Evolutionary conservation across 306 rosid species (phyloP), one percentile per base, ranked within the genome.

Genomic region (Pterocarpus macrocarpus): DNA sequence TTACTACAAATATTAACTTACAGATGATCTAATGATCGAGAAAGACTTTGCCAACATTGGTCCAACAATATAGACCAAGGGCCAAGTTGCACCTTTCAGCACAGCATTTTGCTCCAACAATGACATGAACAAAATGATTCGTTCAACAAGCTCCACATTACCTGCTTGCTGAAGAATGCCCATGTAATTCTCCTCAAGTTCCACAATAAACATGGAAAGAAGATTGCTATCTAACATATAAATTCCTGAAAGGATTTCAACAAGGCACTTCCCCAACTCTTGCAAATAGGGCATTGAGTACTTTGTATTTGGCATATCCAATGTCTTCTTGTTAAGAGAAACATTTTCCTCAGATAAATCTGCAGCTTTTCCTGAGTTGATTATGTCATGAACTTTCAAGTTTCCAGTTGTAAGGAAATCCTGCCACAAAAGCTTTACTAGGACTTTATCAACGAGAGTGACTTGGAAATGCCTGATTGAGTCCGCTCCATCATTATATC

Each of bases 61-160:
- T 88, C 99, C 99, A 30, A 95, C 94, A 76, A 95, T 70, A 80
- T 71, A 86, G 64, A 69, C 88, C 94, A 95, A 82, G 17, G 97
- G 96, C 99, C 99, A 95, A 82, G 78, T 83, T 88, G 81, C 93
- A 91, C 90, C 90, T 85, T 80, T 84, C 80, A 80, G 85, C 83
- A 84, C 71, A 9, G 96, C 89, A 84, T 83, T 90, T 79, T 89
- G 89, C 85, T 90, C 96, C 77, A 95, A 85, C 87, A 89, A 86
- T 72, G 81, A 69, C 82, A 95, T 85, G 80, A 93, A 90, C 68
- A 84, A 93, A 80, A 81, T 80, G 57, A 93, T 81, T 61, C 68
- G 89, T 67, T 90, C 97, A 64, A 88, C 75, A 64, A 59, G 47
- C 80, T 87, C 94, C 77, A 30, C 72, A 65, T 80, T 88, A 66